Evolutionary conservation across 768 basidiomycete genomes (phyloP), one percentile per base, ranked within the genome.

Genomic region (Cystobasidium onofrii): DNA sequence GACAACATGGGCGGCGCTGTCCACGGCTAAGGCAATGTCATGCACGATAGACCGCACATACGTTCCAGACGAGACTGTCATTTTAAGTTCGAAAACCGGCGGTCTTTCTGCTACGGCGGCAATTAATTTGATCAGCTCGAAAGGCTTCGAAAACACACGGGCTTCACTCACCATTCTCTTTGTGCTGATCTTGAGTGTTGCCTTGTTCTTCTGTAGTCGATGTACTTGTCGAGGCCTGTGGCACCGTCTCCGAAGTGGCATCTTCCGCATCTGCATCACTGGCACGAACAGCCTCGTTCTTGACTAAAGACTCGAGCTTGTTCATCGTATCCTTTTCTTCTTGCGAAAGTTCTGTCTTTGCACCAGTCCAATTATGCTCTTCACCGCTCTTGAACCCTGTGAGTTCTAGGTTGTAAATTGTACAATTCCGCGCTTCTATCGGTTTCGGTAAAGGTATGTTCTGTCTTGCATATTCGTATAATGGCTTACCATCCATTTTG

Each of bases 11-110:
- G 92, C 96, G 3, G 91, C 91, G 29, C 90, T 91, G 1, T 88
- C 91, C 23, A 99, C 80, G 0, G 88, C 86, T 75, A 87, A 87
- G 18, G 89, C 92, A 9, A 99, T 84, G 80, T 99, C 96, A 80
- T 98, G 92, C 52, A 94, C 89, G 76, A 99, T 89, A 0, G 90
- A 93, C 63, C 96, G 89, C 67, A 99, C 94, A 78, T 99, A 99
- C 17, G 96, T 98, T 46, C 96, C 96, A 31, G 91, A 90, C 10
- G 93, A 94, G 6, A 98, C 96, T 75, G 85, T 89, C 93, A 99
- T 95, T 70, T 86, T 86, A 75, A 99, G 83, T 10, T 89, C 88
- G 81, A 98, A 96, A 25, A 89, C 89, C 0, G 88, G 85, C 0
- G 94, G 90, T 34, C 39, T 4, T 10, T 50, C 66, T 71, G 44